Evolutionary conservation across 1,284 basidiomycete species (phyloP), one percentile per base, ranked within the genome.

Genomic region (Ceratobasidium theobromae): DNA sequence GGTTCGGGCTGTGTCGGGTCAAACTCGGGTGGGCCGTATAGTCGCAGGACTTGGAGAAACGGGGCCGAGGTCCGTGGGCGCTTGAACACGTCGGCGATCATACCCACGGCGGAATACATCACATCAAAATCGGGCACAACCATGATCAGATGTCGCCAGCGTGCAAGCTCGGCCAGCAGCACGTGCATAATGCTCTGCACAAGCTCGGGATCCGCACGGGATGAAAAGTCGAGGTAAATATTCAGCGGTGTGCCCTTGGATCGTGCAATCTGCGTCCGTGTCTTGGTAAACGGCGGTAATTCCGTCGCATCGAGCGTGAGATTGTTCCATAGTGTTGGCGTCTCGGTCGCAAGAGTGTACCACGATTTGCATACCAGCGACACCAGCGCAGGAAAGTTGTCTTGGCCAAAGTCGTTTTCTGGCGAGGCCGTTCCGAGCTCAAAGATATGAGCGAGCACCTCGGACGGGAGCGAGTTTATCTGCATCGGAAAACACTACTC

Each of bases 11-110:
- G 21, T 1, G 48, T 51, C 11, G 58, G 58, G 35, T 64, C 58
- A 30, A 64, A 64, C 35, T 64, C 58, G 32, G 58, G 58, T 14
- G 58, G 58, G 23, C 58, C 58, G 25, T 64, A 64, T 33, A 64
- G 12, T 21, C 58, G 32, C 6, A 64, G 21, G 21, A 64, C 58
- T 30, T 64, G 48, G 27, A 64, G 33, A n/a, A 35, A 33, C 32
- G 33, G 33, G 3, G 58, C 58, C 16, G 35, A 14, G 5, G 32
- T 48, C 8, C 18, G 18, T 6, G 30, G 18, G 8, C 12, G 1
- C 32, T n/a, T 35, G 38, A 64, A 64, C 23, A 48, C 48, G 14
- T 52, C 48, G 35, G 46, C 46, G n/a, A 64, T 52, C 23, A 43
- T 28, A 5, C 25, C 4, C 1, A 64, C 58, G 2, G 58, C 58